Base-by-base conservation (phyloP, 495 filamentous ascomycete species). In the Penicillium flavigenum region DNA sequence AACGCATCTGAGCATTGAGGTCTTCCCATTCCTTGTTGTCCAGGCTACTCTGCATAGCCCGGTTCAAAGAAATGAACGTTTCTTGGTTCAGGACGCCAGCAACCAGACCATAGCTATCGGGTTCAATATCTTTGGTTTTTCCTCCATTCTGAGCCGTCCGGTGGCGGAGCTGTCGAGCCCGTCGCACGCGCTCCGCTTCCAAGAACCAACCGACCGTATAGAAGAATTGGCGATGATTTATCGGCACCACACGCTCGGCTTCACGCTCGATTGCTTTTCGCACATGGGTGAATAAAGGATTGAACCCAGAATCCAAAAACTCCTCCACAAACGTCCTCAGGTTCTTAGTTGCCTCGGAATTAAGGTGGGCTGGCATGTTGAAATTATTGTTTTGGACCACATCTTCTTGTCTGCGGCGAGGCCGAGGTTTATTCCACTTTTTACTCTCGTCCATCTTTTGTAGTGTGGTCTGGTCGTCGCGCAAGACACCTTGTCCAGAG, bases 191-290 rank as follows among this genome's bases (percentile, higher is more conserved):
- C 65, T 99, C 94, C 2, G 93, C 94, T 66, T 89, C 83, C 9
- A 99, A 81, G 67, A 99, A 97, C 95, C 95, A 99, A 9, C 89
- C 83, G 29, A 96, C 85, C 0, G 96, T 81, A 63, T 95, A 98
- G 70, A 97, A 96, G 71, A 89, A 98, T 62, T 98, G 93, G 31
- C 85, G 78, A 3, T 80, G 72, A 63, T 96, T 92, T 11, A 79
- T 76, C 41, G 85, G 80, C 0, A 91, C 69, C 0, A 98, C 81
- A 55, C 96, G 85, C n/a, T 91, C 85, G 2, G 88, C 88, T 72
- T 98, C 92, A 5, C 92, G 84, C 63, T 98, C 94, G 56, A 99
- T 88, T 8, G 91, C 91, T 67, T 88, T 92, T 34, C 92, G 85
- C 17, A 97, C 76, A 64, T 96, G 88, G 17, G 79, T 79, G 64